Evolutionary conservation across 164 flowering plant species (phyloP).

Genomic region (Vitis cinerea): DNA sequence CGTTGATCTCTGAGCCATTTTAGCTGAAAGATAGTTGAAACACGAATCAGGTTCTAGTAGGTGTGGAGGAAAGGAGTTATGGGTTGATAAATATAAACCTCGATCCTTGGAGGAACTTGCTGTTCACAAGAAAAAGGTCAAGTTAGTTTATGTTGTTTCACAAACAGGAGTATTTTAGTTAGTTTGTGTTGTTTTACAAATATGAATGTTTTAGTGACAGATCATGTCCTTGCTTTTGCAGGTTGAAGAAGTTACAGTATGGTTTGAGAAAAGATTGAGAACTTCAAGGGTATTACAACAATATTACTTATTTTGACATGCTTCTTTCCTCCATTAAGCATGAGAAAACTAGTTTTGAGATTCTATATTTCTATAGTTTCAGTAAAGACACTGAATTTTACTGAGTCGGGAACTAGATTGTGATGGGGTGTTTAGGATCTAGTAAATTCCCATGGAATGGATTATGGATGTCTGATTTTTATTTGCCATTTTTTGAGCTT

Average conservation of each 20-base stretch:
- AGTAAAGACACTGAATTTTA: too few species aligned
- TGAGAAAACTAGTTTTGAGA: neutral
- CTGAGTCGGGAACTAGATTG: too few species aligned
- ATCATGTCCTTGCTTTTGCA: constrained; percentile 28
- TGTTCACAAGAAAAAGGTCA: constrained; percentile 92
- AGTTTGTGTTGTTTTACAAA: neutral
- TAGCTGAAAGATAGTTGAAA: constrained; percentile 12
- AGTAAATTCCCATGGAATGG: too few species aligned
- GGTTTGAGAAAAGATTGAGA: constrained; percentile 70
- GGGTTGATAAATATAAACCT: constrained; percentile 91
- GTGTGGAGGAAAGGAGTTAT: constrained; percentile 41
- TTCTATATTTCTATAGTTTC: too few species aligned
- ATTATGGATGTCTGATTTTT: too few species aligned
- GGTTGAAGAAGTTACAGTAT: constrained; percentile 86
- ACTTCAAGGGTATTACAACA: constrained; percentile 40
- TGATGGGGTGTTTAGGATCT: too few species aligned
- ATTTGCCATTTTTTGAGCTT: too few species aligned
- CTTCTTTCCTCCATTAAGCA: neutral
- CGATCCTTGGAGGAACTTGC: constrained; percentile 70
- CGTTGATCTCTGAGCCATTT: neutral
- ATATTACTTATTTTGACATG: neutral
- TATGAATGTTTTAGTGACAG: constrained; percentile 2
- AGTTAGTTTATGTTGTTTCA: neutral
- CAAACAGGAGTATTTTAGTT: neutral
- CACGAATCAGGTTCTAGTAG: constrained; percentile 32